A percentile compares a stretch with the other conserved stretches of the same genome.
Evolutionary conservation across 2,329 filamentous ascomycete genomes (phyloP).

Genomic region (Delphinella strobiligena): DNA sequence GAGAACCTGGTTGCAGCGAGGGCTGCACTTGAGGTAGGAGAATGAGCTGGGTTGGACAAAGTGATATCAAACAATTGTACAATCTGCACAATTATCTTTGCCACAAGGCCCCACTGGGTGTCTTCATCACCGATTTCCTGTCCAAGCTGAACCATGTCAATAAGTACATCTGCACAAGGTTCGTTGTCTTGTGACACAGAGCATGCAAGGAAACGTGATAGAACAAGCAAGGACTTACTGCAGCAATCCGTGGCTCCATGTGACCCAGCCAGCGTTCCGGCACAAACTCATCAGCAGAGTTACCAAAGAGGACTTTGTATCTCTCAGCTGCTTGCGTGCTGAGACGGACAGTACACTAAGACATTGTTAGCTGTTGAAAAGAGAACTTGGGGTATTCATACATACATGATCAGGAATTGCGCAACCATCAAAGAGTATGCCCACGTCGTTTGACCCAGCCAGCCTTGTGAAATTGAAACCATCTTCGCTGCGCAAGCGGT

Average conservation of each 20-base stretch:
- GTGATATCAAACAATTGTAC: not conserved
- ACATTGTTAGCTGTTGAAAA: not conserved
- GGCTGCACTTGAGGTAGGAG: too few relatives aligned
- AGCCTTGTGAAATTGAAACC: not conserved
- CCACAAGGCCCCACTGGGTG: not conserved
- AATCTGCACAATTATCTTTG: not conserved
- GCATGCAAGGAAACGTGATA: too few relatives aligned
- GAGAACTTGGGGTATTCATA: not conserved
- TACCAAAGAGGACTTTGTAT: too few relatives aligned
- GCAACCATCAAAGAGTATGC: not conserved
- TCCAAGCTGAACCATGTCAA: not conserved
- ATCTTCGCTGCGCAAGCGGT: not conserved
- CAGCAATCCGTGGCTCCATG: too few relatives aligned
- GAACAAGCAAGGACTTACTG: too few relatives aligned
- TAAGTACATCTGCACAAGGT: too few relatives aligned
- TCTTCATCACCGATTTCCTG: not conserved
- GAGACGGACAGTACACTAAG: conserved; percentile 10
- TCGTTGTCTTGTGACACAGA: too few relatives aligned
- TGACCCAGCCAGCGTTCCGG: too few relatives aligned
- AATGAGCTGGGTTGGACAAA: too few relatives aligned
- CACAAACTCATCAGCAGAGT: too few relatives aligned
- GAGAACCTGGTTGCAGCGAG: too few relatives aligned
- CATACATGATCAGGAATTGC: not conserved
- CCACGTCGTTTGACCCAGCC: not conserved
- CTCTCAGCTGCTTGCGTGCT: too few relatives aligned